Base-by-base conservation (phyloP, 2,329 filamentous ascomycete genomes). In the Phoma sp. region DNA sequence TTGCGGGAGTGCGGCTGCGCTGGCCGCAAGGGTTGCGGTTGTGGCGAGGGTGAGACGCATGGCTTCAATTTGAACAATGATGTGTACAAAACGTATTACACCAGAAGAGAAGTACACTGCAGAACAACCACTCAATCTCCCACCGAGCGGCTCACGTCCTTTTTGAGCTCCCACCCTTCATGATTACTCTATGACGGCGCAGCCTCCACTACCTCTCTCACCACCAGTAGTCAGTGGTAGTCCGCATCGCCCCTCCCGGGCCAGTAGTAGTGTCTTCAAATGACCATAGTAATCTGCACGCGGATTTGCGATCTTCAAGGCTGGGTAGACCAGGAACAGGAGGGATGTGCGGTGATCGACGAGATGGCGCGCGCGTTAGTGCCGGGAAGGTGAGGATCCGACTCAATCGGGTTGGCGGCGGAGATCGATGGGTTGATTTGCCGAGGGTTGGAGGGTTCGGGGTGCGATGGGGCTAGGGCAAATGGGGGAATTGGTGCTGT, bases 321-420 rank as follows among this genome's bases (percentile, higher is more conserved):
- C 30, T 27, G 24, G 9, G 45, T 55, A 49, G 4, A 36, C 25
- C 27, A 42, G 41, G 46, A 49, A 50, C 36, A 50, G 46, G 51
- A 49, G 36, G 14, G 52, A 55, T 55, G 46, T 1, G 24, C 52
- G 23, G 11, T 30, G 30, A 45, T 55, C 40, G 41, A 35, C 46
- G 25, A 5, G 30, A 18, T 38, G 42, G 41, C 18, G 41, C 37
- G 13, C 18, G 2, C 0, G 2, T 27, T 50, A 55, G 52, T 45
- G 41, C 35, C 46, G 41, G 52, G 23, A 32, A 35, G 30, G 13
- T 18, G 36, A 23, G 41, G 41, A 55, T 50, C 46, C 52, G 52
- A 25, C 52, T 36, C 10, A 40, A 48, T 39, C 6, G 10, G 35
- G 9, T 29, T 5, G 43, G 40, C 11, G 23, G 10, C 25, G 48